Evolutionary conservation across 768 basidiomycete genomes (phyloP).

Genomic region (Collybia mongolica): DNA sequence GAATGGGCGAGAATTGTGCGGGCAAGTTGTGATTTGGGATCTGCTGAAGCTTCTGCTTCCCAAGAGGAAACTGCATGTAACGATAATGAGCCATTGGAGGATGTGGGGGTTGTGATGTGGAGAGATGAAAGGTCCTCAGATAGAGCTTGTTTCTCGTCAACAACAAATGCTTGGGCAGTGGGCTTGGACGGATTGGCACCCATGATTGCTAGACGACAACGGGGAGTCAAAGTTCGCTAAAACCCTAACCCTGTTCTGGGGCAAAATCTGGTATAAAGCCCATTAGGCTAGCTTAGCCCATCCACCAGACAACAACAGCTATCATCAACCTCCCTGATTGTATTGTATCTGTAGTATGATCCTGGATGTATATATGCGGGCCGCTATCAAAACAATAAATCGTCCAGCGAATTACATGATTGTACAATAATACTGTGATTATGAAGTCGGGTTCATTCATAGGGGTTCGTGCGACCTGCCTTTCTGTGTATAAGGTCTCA

Average conservation of each 20-base stretch:
- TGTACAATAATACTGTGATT: too few relatives aligned
- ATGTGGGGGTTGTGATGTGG: conserved; percentile 37
- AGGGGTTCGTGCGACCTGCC: conserved; percentile 76
- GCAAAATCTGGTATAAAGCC: too few relatives aligned
- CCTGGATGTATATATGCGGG: too few relatives aligned
- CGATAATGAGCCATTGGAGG: conserved; percentile 62
- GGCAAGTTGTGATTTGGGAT: conserved; percentile 70
- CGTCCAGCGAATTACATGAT: too few relatives aligned
- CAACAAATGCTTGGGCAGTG: conserved; percentile 17
- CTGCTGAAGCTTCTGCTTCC: conserved; percentile 54
- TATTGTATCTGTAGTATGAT: too few relatives aligned
- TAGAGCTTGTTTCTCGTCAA: conserved; percentile 32
- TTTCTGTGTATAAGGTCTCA: conserved; percentile 21
- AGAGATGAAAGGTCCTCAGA: conserved; percentile 30
- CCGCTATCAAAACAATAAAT: too few relatives aligned
- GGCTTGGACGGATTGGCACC: conserved; percentile 27
- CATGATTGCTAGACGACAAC: conserved; percentile 10
- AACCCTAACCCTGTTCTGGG: conserved; percentile 1
- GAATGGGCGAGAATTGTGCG: conserved; percentile 73
- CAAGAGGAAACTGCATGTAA: conserved; percentile 59
- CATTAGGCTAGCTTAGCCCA: too few relatives aligned
- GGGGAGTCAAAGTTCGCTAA: background rate
- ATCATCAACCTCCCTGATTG: too few relatives aligned
- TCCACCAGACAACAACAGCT: too few relatives aligned
- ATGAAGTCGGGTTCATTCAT: conserved; percentile 31